A percentile compares a stretch with the other conserved stretches of the same genome.
phyloP scores from a whole-genome alignment of 768 basidiomycete species.

The Phlebiopsis flavidoalba region DNA sequence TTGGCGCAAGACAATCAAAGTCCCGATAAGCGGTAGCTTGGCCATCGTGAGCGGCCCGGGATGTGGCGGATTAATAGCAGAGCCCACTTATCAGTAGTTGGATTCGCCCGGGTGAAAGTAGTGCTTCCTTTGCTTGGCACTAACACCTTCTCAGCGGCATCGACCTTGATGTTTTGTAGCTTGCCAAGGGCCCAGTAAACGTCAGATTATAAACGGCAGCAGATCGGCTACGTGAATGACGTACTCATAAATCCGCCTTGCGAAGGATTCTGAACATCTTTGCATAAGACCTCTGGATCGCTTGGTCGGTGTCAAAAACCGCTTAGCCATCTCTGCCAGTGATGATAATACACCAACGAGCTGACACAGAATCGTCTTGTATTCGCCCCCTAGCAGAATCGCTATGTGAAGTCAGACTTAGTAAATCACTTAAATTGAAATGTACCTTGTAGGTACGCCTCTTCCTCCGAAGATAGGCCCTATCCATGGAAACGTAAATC shows the following conservation, averaged over 20 bases:
- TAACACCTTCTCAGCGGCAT: slow-evolving; percentile 75
- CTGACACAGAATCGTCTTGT: slow-evolving; percentile 94
- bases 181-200: slow-evolving; percentile 25
- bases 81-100: slow-evolving; percentile 65
- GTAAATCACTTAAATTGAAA: neutral
- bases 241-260: slow-evolving; percentile 91
- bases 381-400: no score
- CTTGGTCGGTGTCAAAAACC: slow-evolving; percentile 81
- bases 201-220: neutral
- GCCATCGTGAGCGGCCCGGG: neutral
- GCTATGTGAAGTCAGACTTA: no score
- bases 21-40: slow-evolving; percentile 83
- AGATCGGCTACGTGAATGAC: slow-evolving; percentile 23
- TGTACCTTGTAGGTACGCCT: slow-evolving; percentile 81
- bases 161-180: slow-evolving; percentile 89
- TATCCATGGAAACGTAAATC: slow-evolving; percentile 69
- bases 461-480: slow-evolving; percentile 83
- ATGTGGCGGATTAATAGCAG: neutral
- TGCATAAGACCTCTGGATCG: slow-evolving; percentile 91
- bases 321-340: slow-evolving; percentile 93
- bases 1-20: slow-evolving; percentile 93
- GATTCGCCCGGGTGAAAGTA: slow-evolving; percentile 73
- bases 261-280: slow-evolving; percentile 96
- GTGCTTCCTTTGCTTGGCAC: slow-evolving; percentile 68
- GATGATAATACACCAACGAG: slow-evolving; percentile 87